phyloP scores from a whole-genome alignment of 805 yeast genomes.

The Wickerhamiella azyma region DNA sequence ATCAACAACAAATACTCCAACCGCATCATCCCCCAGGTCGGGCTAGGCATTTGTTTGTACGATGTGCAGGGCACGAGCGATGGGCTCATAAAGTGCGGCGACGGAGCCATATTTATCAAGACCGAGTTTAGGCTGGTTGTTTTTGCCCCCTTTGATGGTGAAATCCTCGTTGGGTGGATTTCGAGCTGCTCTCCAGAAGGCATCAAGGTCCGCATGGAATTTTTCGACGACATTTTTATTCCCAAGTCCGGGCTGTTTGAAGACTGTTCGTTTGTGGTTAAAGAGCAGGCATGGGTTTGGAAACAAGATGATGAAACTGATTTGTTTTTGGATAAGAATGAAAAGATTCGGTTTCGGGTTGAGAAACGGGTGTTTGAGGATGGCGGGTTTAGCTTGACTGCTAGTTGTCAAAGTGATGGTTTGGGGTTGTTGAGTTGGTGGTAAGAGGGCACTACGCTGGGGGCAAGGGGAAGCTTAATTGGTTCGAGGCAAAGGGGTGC shows the following conservation, averaged over 20 bases:
- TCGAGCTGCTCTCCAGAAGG: slow-evolving; percentile 81
- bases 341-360: slow-evolving; percentile 78
- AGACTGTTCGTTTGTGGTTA: slow-evolving; percentile 45
- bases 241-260: slow-evolving; percentile 78
- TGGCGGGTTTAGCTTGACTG: slow-evolving; percentile 76
- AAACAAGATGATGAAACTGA: slow-evolving; percentile 39
- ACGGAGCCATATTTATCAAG: slow-evolving; percentile 73
- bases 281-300: slow-evolving; percentile 97
- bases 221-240: slow-evolving; percentile 84
- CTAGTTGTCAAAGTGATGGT: slow-evolving; percentile 90
- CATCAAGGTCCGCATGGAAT: slow-evolving; percentile 65
- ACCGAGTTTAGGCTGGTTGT: slow-evolving; percentile 58
- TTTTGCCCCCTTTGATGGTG: slow-evolving; percentile 92
- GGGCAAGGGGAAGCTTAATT: too few species aligned
- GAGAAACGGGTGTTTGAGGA: slow-evolving; percentile 68
- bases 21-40: slow-evolving; percentile 69
- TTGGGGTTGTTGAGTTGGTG: slow-evolving; percentile 97
- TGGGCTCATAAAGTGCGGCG: slow-evolving; percentile 85
- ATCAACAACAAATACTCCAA: slow-evolving; percentile 76
- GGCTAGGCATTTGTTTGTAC: slow-evolving; percentile 73
- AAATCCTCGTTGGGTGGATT: slow-evolving; percentile 84
- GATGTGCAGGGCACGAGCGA: slow-evolving; percentile 73
- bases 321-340: slow-evolving; percentile 78
- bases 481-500: too few species aligned
- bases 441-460: slow-evolving; percentile 46